A percentile compares a stretch with the other conserved stretches of the same genome.
phyloP scores from a whole-genome alignment of 352 stramenopile species.

The Pythium pyrilobum region DNA sequence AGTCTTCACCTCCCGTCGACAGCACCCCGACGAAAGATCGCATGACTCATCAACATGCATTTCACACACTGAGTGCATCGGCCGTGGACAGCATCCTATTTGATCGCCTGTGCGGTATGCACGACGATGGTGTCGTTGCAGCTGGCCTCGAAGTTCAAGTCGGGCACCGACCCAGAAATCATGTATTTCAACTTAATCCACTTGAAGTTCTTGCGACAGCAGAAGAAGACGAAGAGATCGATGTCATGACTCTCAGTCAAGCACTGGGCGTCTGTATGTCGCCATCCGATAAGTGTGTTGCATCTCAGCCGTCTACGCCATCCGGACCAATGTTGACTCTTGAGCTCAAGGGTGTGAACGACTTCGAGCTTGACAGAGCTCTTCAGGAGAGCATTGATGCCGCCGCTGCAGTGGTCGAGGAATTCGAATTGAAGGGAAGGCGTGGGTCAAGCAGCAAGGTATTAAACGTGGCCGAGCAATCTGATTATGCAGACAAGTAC shows the following conservation, averaged over 20 bases:
- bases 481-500: too few species aligned
- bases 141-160: not conserved
- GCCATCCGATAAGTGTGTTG: slow-evolving; percentile 1
- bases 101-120: not conserved
- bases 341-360: slow-evolving; percentile 10
- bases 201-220: slow-evolving; percentile 12
- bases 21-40: too few species aligned
- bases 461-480: too few species aligned
- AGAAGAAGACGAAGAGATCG: slow-evolving; percentile 1
- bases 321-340: slow-evolving; percentile 7
- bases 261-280: slow-evolving; percentile 15
- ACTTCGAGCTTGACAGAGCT: slow-evolving; percentile 13
- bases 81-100: slow-evolving; percentile 14
- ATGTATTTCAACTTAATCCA: not conserved
- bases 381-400: slow-evolving; percentile 17
- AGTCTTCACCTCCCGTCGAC: too few species aligned
- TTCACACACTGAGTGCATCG: slow-evolving; percentile 4
- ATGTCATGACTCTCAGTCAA: slow-evolving; percentile 10
- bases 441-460: too few species aligned
- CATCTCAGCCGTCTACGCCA: not conserved
- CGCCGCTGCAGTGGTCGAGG: slow-evolving; percentile 10
- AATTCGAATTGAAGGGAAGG: slow-evolving; percentile 11
- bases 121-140: not conserved
- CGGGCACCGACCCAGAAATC: not conserved
- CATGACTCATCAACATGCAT: too few species aligned